Conservation (phyloP, 495 filamentous ascomycete genomes). For the Penicillium manginii region DNA sequence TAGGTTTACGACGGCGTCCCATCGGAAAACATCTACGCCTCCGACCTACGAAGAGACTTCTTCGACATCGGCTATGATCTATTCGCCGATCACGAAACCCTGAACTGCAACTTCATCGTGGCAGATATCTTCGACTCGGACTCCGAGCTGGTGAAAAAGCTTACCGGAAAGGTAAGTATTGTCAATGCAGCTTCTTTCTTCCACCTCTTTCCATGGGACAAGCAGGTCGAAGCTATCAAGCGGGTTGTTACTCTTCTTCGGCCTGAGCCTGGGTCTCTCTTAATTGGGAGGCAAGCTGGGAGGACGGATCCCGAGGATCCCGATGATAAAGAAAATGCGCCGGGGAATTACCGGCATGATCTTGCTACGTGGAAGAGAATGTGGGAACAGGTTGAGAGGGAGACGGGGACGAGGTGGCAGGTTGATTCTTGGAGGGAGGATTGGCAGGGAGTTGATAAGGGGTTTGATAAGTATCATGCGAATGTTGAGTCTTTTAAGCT, state of each 20-base stretch:
- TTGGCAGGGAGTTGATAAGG: slow-evolving; percentile 18
- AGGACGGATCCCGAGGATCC: slow-evolving; percentile 29
- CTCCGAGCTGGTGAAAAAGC: slow-evolving; percentile 30
- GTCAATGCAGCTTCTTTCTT: slow-evolving; percentile 60
- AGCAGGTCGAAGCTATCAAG: slow-evolving; percentile 53
- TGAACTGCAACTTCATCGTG: slow-evolving; percentile 52
- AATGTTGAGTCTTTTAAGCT: slow-evolving; percentile 24
- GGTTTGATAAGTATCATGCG: slow-evolving; percentile 17
- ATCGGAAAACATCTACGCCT: slow-evolving; percentile 38
- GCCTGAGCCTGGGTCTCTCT: slow-evolving; percentile 43
- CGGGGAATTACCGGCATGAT: slow-evolving; percentile 48
- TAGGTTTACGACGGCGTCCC: slow-evolving; percentile 36
- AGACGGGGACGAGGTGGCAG: slow-evolving; percentile 49
- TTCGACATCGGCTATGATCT: slow-evolving; percentile 53
- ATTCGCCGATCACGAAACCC: slow-evolving; percentile 45
- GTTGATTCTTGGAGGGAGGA: slow-evolving; percentile 35
- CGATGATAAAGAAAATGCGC: slow-evolving; percentile 22
- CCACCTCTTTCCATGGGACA: slow-evolving; percentile 60
- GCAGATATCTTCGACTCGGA: slow-evolving; percentile 55
- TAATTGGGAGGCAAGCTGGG: slow-evolving; percentile 56
- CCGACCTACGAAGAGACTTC: slow-evolving; percentile 45
- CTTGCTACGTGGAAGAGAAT: slow-evolving; percentile 45
- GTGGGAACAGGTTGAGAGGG: slow-evolving; percentile 54
- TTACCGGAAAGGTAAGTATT: slow-evolving; percentile 57
- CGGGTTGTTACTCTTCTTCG: slow-evolving; percentile 50